Evolutionary conservation across 495 filamentous ascomycete genomes (phyloP), one percentile per base, ranked within the genome.

Genomic region (Pseudomonodictys pantanalensis): DNA sequence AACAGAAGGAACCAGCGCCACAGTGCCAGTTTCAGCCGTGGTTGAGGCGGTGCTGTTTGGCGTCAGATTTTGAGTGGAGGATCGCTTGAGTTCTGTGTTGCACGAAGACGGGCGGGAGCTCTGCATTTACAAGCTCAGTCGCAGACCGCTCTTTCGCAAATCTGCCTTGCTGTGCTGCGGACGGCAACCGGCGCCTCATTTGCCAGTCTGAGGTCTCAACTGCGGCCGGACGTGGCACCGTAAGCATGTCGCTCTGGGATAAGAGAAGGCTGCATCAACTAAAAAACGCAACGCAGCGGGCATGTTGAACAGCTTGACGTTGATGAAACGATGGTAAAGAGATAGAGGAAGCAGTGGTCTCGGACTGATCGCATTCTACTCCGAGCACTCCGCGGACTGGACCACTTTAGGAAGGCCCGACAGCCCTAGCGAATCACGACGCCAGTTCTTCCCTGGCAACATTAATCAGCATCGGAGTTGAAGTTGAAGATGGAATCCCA

Each of bases 111-210:
- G 32, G 32, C 8, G 32, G 32, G 8, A 38, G 32, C 32, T 8
- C n/a, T n/a, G 8, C 32, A 53, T 48, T 22, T 4, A 15, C 17
- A 52, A 32, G 17, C n/a, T 17, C 26, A 35, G n/a, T 18, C 10
- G 22, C 41, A 46, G 38, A 60, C 58, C 58, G 58, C 58, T 53
- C 53, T 41, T 60, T 45, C 24, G 24, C 24, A 29, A 59, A 44
- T 59, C 56, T 52, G 58, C 58, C 58, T 60, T 32, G 58, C 49
- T 60, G 58, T 2, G 17, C 58, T 28, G 23, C 26, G 44, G 2
- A 29, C 28, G 10, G 17, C 38, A 41, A n/a, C n/a, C n/a, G n/a
- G n/a, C n/a, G n/a, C n/a, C n/a, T n/a, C 47, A 18, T 7, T 20
- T 30, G 25, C 25, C 47, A 23, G 2, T 42, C 41, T 30, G 43